Evolutionary conservation across 1,284 basidiomycete genomes (phyloP).

Genomic region (Taiwanofungus camphoratus): DNA sequence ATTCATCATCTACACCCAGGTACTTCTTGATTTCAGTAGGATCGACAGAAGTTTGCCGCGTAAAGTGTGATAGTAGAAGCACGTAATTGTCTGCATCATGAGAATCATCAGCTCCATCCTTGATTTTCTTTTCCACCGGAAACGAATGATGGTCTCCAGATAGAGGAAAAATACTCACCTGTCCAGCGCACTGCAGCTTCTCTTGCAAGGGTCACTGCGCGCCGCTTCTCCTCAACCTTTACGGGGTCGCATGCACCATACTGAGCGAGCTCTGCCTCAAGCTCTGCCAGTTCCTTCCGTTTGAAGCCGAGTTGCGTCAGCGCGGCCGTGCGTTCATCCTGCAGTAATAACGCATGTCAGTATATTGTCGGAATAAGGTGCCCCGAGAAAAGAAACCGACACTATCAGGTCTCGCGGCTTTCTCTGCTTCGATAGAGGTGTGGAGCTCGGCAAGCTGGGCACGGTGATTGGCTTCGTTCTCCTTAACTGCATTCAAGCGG

Average conservation of each 20-base stretch:
- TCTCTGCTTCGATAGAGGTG: constrained; percentile 43
- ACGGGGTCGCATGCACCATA: constrained; percentile 82
- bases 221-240: constrained; percentile 69
- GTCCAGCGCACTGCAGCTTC: constrained; percentile 84
- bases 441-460: constrained; percentile 37
- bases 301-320: constrained; percentile 46
- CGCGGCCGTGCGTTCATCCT: constrained; percentile 51
- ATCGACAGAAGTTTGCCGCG: constrained; percentile 52
- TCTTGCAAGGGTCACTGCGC: constrained; percentile 66
- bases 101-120: neutral
- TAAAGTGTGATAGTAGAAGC: constrained; percentile 58
- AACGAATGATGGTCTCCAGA: constrained; percentile 1
- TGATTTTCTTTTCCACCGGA: too few species aligned
- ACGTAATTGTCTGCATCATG: constrained; percentile 25
- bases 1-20: constrained; percentile 63
- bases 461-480: constrained; percentile 40
- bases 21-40: constrained; percentile 56
- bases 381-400: constrained; percentile 35
- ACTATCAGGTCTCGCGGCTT: constrained; percentile 54
- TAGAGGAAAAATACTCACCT: constrained; percentile 41
- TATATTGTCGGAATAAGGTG: neutral
- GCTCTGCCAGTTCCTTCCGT: constrained; percentile 48
- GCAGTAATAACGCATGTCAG: constrained; percentile 2
- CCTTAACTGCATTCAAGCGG: constrained; percentile 50
- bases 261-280: constrained; percentile 64